Base-by-base conservation (phyloP, 495 filamentous ascomycete genomes). In the Endocarpon pusillum region DNA sequence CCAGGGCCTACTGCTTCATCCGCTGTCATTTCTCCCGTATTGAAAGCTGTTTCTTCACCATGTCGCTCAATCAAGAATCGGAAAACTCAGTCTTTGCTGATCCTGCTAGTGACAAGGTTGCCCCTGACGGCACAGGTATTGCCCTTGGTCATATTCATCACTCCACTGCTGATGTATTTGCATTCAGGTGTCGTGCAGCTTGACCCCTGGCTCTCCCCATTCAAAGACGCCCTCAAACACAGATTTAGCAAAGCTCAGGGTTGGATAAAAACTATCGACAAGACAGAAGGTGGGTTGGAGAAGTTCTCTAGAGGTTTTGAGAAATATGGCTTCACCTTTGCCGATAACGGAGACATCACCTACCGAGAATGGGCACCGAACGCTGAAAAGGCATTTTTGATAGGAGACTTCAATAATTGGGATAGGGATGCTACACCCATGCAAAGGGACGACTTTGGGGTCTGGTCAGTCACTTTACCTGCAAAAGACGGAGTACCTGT, bases 331-430 rank as follows among this genome's bases (percentile, higher is more conserved):
- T 66, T 97, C 52, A 78, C 78, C 47, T 71, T 80, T 35, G 62
- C 71, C 42, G 63, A 73, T 8, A 77, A 93, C 45, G 76, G 80
- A 43, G 82, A 86, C 52, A 83, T 97, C 44, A 65, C 59, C 28
- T 97, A 97, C 58, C 71, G 81, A 43, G 89, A 97, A 71, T 97
- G 89, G 89, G 89, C 89, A 1, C 87, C 89, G 32, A 87, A 81
- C 60, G 86, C 82, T 33, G 54, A 71, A 15, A 56, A 76, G 44
- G 89, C 89, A 14, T 75, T 77, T 39, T 66, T 97, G n/a, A 78
- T 96, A 40, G 89, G 89, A 35, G 89, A 96, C 38, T 97, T 96
- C 62, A 97, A 84, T 93, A 75, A 73, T 42, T 97, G 91, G 91
- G 74, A 87, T 49, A 57, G 73, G 42, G 68, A 71, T 31, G 69